Percentiles rank a stretch among this genome's conserved stretches.
Conservation (phyloP, 352 stramenopile genomes). For the Phytophthora chlamydospora region DNA sequence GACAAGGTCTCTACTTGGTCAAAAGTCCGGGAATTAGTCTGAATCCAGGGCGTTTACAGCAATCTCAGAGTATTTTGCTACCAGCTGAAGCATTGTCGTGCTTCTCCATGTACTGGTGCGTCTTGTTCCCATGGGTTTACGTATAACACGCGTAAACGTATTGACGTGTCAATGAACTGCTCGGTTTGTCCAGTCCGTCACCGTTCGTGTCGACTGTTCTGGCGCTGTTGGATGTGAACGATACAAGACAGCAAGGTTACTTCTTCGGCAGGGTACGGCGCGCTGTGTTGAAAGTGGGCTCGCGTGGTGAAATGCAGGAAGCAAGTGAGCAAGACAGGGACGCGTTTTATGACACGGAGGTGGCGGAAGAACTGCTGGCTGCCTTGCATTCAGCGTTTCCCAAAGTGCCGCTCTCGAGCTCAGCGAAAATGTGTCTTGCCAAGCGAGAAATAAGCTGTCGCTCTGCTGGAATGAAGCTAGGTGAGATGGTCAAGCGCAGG, state of each 20-base stretch:
- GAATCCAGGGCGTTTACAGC: conserved; percentile 4
- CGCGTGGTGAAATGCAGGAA: not conserved
- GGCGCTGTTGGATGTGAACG: conserved; percentile 51
- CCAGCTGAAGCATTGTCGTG: conserved; percentile 31
- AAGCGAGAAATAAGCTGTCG: conserved; percentile 13
- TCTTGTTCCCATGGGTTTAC: conserved; percentile 3
- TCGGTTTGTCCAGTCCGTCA: conserved; percentile 43
- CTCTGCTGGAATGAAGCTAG: conserved; percentile 12
- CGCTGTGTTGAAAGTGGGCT: not conserved
- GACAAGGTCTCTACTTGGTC: conserved; percentile 34
- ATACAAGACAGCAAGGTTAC: conserved; percentile 53
- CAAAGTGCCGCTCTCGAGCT: conserved; percentile 46
- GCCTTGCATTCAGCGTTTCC: conserved; percentile 54
- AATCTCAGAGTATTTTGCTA: conserved; percentile 37
- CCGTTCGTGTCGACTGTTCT: conserved; percentile 60
- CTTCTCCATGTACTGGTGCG: conserved; percentile 63
- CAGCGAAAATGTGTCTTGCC: conserved; percentile 45
- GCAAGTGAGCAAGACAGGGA: not conserved
- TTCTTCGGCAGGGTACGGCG: conserved; percentile 47
- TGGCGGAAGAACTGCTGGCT: conserved; percentile 43
- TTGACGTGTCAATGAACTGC: conserved; percentile 4
- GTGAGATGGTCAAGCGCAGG: conserved; percentile 30
- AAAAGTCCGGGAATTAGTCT: conserved; percentile 5
- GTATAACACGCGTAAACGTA: not conserved
- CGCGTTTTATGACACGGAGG: conserved; percentile 33